Evolutionary conservation across 805 yeast genomes (phyloP).

Genomic region (Metschnikowia vanudenii): DNA sequence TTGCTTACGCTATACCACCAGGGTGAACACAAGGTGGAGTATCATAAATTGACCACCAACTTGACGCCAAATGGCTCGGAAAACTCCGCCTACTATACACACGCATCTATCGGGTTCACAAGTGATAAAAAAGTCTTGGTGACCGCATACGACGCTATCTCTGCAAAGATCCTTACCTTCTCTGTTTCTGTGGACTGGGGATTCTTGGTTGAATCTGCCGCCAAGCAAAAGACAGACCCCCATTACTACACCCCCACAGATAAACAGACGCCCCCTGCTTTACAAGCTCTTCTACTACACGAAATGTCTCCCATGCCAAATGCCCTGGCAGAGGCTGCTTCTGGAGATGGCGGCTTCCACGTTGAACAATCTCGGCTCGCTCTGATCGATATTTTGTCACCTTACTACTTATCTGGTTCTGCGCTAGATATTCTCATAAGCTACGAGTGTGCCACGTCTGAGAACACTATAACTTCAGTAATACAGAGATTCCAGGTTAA

Average conservation of each 20-base stretch:
- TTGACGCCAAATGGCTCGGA: conserved; percentile 21
- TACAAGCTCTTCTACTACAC: conserved; percentile 34
- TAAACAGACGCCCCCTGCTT: conserved; percentile 39
- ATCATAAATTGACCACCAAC: conserved; percentile 35
- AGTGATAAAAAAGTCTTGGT: conserved; percentile 47
- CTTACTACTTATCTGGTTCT: conserved; percentile 41
- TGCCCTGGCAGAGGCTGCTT: not conserved
- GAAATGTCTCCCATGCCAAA: conserved; percentile 23
- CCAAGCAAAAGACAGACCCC: conserved; percentile 45
- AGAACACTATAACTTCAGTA: conserved; percentile 17
- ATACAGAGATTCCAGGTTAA: conserved; percentile 31
- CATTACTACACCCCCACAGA: conserved; percentile 51
- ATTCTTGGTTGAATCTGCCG: conserved; percentile 46
- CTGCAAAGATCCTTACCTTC: conserved; percentile 41
- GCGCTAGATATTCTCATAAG: conserved; percentile 47
- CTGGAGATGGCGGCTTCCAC: not conserved
- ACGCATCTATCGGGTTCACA: conserved; percentile 54
- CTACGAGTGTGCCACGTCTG: conserved; percentile 29
- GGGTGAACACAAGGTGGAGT: conserved; percentile 60
- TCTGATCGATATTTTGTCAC: conserved; percentile 44
- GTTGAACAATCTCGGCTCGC: conserved; percentile 4
- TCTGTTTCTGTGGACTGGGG: conserved; percentile 56
- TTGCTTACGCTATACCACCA: conserved; percentile 59
- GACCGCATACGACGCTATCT: conserved; percentile 37
- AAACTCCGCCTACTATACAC: conserved; percentile 16